Base-by-base conservation (phyloP, 257 asterid species). In the Solanum lycopersicoides region DNA sequence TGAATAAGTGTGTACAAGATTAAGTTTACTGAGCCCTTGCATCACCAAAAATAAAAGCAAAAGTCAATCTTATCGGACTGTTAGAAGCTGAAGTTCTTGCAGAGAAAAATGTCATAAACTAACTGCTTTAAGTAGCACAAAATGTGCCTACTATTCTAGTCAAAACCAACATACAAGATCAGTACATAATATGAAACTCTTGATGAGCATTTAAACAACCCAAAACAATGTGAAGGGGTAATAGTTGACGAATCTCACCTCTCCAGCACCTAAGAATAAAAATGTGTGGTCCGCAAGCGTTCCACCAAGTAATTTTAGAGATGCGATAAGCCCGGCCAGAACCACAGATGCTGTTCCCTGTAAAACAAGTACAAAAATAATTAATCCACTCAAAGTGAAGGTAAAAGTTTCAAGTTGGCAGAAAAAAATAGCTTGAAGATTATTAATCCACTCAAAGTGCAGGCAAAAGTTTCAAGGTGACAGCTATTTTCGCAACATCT, bases 221-320 rank as follows among this genome's bases (percentile, higher is more conserved):
- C 30, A 74, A 9, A 83, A 63, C 30, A 47, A 20, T 68, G 65
- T 85, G 21, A 59, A 90, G 65, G 53, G 32, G 16, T 16, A 85
- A 69, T 82, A 45, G 23, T 65, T 60, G 65, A 35, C 1, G 37
- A 77, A 28, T 23, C 69, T 85, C 87, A 96, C 99, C 99, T 95
- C 99, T 89, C 99, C 99, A 47, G 99, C 99, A n/a, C 99, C 99
- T 87, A 95, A 91, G 94, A 96, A 96, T 87, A 96, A 92, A 98
- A 95, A 96, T 68, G 94, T 96, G 30, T 96, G 98, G 89, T 96
- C 99, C 12, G 94, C 90, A 89, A 96, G 91, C 50, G 93, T 90
- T 86, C 98, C 97, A 50, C 98, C 96, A 9, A 95, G 60, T 88
- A 93, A n/a, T 89, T 89, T 94, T 86, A 94, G 92, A 86, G 98